Conservation (phyloP, 1,284 basidiomycete species). For the Papiliotrema terrestris region DNA sequence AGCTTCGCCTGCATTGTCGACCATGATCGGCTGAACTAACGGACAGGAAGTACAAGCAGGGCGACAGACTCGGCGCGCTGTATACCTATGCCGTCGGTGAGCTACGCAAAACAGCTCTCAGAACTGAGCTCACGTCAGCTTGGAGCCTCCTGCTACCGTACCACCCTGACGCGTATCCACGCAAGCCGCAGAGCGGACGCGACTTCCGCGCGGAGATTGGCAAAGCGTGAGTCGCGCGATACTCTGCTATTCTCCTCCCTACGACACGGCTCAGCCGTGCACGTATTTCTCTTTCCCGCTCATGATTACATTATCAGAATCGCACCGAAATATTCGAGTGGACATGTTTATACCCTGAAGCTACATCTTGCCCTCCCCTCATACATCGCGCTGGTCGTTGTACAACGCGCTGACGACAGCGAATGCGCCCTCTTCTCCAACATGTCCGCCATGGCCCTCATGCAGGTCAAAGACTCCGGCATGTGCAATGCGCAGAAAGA, state of each 20-base stretch:
- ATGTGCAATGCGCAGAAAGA: not conserved
- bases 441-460: conserved; percentile 10
- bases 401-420: not conserved
- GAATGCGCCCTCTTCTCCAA: conserved; percentile 12
- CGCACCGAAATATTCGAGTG: not conserved
- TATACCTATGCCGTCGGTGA: conserved; percentile 16
- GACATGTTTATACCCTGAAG: no score
- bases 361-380: no score
- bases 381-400: no score
- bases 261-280: no score
- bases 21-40: not conserved
- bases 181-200: not conserved
- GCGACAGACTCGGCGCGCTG: conserved; percentile 13
- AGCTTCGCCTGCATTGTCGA: not conserved
- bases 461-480: not conserved
- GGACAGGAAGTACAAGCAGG: conserved; percentile 14
- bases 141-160: conserved; percentile 16
- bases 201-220: conserved; percentile 6
- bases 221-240: conserved; percentile 13
- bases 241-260: no score
- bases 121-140: not conserved
- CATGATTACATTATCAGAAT: not conserved
- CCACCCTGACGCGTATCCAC: conserved; percentile 4
- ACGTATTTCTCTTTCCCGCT: not conserved
- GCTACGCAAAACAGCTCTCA: no score